Base-by-base conservation (phyloP, 208 protist genomes). In the Spongospora subterranea region DNA sequence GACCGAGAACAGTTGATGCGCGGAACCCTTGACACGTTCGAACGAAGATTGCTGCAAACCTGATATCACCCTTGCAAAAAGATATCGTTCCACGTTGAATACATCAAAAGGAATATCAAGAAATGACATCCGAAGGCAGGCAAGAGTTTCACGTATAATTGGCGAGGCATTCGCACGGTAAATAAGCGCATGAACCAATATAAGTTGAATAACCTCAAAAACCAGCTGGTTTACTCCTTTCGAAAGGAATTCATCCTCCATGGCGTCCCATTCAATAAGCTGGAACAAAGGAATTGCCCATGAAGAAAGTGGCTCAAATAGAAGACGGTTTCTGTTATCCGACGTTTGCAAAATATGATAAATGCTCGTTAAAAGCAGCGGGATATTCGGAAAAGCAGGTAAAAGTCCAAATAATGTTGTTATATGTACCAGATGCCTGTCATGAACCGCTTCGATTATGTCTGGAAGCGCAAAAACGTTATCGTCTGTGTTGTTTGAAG, bases 131-230 rank as follows among this genome's bases (percentile, higher is more conserved):
- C 71, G 71, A 6, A 82, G 71, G 40, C 35, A 82, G 71, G 71
- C 71, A 39, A 82, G n/a, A 13, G 71, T 82, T 35, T 82, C 40
- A 20, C 71, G 71, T 40, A 82, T 35, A 82, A 82, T 82, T 20
- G 6, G 35, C 6, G 40, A 6, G 6, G 35, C 71, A n/a, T 82
- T 43, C 6, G 71, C 17, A 43, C 71, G 35, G 71, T 39, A 43
- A 35, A 82, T 6, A 35, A 82, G 35, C 11, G 71, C n/a, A 82
- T 82, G n/a, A 6, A 35, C 6, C 6, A 82, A 6, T 40, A n/a
- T 43, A n/a, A 35, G 11, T 6, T 35, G 6, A 43, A 82, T 35
- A 35, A 82, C 35, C 35, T 43, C 35, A 6, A 82, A 82, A 43
- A 82, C n/a, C n/a, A 45, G 71, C 17, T 43, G n/a, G 40, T 82